These are phyloP conservation scores for Trichosporon asahii DNA, from an alignment of 1,284 basidiomycete genomes.

Conservation along the genomic window DNA sequence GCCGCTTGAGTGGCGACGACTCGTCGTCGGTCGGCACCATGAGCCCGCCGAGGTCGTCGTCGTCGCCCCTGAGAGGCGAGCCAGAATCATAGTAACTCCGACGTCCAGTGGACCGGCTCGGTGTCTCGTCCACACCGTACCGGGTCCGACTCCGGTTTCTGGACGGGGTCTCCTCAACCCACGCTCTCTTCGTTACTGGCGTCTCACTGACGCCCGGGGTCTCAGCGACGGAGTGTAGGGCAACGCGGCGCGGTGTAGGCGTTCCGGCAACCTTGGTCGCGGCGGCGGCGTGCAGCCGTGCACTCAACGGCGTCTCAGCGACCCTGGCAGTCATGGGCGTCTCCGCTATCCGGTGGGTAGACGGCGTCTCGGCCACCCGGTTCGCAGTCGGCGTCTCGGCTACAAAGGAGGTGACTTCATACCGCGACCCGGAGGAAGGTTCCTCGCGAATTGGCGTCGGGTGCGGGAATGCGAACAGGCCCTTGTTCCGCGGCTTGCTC, in stretches of 20 bases:
- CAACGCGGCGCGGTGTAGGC: slow-evolving; percentile 13
- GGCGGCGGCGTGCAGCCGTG: neutral
- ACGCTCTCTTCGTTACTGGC: neutral
- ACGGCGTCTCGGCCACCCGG: neutral
- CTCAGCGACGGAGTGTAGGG: neutral
- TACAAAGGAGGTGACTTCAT: slow-evolving; percentile 16
- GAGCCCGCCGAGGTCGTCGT: slow-evolving; percentile 37
- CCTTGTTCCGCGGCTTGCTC: slow-evolving; percentile 32
- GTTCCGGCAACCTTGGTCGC: slow-evolving; percentile 16
- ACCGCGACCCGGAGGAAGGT: slow-evolving; percentile 19
- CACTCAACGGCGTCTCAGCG: neutral
- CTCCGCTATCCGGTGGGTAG: neutral
- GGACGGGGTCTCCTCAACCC: slow-evolving; percentile 16
- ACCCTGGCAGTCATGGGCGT: neutral
- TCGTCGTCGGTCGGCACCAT: slow-evolving; percentile 50
- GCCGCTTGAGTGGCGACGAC: slow-evolving; percentile 32
- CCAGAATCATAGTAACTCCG: neutral
- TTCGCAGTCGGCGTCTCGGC: slow-evolving; percentile 33
- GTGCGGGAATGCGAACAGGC: slow-evolving; percentile 23
- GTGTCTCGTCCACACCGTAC: neutral
- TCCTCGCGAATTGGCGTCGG: slow-evolving; percentile 47
- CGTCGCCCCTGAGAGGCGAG: slow-evolving; percentile 7
- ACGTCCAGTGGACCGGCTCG: neutral
- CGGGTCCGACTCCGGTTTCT: neutral
- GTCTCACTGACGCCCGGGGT: slow-evolving; percentile 14